Evolutionary conservation across 2,329 filamentous ascomycete species (phyloP).

Genomic region (Huntiella abstrusa): DNA sequence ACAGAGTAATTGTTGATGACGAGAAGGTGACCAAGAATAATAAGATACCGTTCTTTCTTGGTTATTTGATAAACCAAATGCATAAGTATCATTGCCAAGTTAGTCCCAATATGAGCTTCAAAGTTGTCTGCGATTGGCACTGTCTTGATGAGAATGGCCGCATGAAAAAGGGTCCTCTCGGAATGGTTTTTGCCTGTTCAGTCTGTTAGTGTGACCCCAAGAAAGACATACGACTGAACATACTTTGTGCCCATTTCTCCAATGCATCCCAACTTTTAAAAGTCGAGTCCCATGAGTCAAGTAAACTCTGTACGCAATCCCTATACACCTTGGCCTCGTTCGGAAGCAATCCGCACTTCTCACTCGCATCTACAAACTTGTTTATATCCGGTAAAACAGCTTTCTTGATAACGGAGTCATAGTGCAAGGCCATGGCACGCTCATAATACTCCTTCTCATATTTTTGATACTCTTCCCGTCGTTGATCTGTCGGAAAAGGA

Average conservation of each 20-base stretch:
- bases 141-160: not conserved
- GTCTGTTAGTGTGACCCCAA: not conserved
- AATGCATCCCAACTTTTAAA: constrained; percentile 6
- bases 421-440: too few species aligned
- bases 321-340: constrained; percentile 6
- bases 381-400: constrained; percentile 2
- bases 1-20: not conserved
- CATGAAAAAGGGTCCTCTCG: not conserved
- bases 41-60: not conserved
- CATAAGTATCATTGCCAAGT: not conserved
- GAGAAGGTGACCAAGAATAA: not conserved
- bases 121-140: too few species aligned
- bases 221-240: not conserved
- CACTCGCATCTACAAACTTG: constrained; percentile 3
- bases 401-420: not conserved
- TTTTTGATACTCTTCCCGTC: too few species aligned
- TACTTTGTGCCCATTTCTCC: constrained; percentile 3
- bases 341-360: not conserved
- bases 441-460: too few species aligned
- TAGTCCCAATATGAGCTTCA: not conserved
- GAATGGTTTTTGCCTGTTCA: not conserved
- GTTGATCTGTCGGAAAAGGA: too few species aligned
- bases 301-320: constrained; percentile 1
- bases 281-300: constrained; percentile 3
- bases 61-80: not conserved